Percentiles rank a stretch among this genome's conserved stretches.
Conservation (phyloP, 2,329 filamentous ascomycete genomes). For the Metarhizium guizhouense region DNA sequence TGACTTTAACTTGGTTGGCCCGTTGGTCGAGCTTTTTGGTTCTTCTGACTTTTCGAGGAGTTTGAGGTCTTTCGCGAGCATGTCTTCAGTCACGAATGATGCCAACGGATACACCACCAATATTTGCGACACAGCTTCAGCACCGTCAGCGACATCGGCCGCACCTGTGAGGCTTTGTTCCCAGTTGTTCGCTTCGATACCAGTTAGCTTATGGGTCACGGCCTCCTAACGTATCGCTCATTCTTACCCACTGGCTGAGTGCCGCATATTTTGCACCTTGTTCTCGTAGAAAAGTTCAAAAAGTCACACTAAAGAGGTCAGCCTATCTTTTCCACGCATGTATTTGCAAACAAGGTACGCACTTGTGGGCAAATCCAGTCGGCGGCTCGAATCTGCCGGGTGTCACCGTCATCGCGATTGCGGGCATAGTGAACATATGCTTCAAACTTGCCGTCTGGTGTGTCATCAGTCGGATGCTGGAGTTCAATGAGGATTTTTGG, state of each 20-base stretch:
- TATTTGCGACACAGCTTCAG: conserved; percentile 60
- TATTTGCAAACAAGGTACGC: conserved; percentile 4
- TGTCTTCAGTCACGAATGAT: conserved; percentile 59
- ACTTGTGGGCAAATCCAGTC: conserved; percentile 29
- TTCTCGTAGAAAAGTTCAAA: conserved; percentile 29
- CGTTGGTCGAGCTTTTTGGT: conserved; percentile 33
- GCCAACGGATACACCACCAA: conserved; percentile 66
- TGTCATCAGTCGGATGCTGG: conserved; percentile 26
- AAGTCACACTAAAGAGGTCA: conserved; percentile 27
- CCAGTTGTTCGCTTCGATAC: conserved; percentile 14
- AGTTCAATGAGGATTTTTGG: conserved; percentile 29
- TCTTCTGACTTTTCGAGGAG: conserved; percentile 59
- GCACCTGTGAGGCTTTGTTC: conserved; percentile 35
- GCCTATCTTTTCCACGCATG: background rate
- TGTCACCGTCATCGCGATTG: conserved; percentile 25
- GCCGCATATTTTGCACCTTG: conserved; percentile 29
- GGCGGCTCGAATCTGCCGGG: conserved; percentile 11
- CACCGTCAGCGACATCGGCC: conserved; percentile 40
- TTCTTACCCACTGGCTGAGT: conserved; percentile 20
- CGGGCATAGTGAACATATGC: conserved; percentile 33
- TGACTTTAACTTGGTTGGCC: conserved; percentile 46
- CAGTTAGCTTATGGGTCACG: background rate
- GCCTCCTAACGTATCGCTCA: background rate
- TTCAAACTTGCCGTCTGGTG: conserved; percentile 27
- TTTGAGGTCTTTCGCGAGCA: conserved; percentile 63